These are phyloP conservation scores for Aspergillus sp. DNA, from an alignment of 2,329 filamentous ascomycete genomes.

Conservation along the genomic window DNA sequence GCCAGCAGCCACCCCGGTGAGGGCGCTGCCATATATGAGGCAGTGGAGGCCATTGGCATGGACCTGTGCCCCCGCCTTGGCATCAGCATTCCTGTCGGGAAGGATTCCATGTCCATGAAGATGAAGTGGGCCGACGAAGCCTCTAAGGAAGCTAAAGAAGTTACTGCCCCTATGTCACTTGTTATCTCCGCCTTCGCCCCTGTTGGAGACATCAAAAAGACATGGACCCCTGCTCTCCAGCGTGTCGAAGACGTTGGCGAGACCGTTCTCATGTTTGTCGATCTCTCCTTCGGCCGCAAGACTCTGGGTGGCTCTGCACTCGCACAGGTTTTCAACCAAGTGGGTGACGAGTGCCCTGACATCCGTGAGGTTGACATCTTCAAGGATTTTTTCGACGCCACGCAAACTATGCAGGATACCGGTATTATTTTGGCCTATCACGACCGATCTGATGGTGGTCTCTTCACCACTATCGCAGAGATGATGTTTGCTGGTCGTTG, in stretches of 20 bases:
- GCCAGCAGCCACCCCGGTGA: slow-evolving; percentile 90
- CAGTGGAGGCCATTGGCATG: slow-evolving; percentile 86
- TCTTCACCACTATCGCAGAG: slow-evolving; percentile 83
- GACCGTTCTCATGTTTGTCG: slow-evolving; percentile 80
- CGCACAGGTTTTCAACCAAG: slow-evolving; percentile 77
- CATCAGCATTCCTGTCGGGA: slow-evolving; percentile 89
- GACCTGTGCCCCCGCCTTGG: slow-evolving; percentile 85
- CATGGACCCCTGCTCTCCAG: slow-evolving; percentile 86
- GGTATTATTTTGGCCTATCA: slow-evolving; percentile 84
- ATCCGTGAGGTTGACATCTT: slow-evolving; percentile 73
- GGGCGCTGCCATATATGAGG: slow-evolving; percentile 84
- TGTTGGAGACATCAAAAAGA: slow-evolving; percentile 72
- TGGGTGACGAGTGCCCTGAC: slow-evolving; percentile 79
- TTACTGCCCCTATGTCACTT: slow-evolving; percentile 84
- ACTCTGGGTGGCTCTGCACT: slow-evolving; percentile 84
- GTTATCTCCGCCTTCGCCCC: slow-evolving; percentile 86
- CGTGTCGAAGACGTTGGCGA: slow-evolving; percentile 81
- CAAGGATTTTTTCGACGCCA: slow-evolving; percentile 84
- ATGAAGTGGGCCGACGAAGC: slow-evolving; percentile 77
- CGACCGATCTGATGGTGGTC: slow-evolving; percentile 84
- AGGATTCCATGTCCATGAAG: slow-evolving; percentile 99
- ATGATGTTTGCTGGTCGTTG: slow-evolving; percentile 98
- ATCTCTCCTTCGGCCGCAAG: slow-evolving; percentile 72
- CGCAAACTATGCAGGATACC: slow-evolving; percentile 58
- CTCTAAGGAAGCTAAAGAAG: slow-evolving; percentile 63